phyloP scores from a whole-genome alignment of 257 asterid genomes.

The Verbena officinalis region DNA sequence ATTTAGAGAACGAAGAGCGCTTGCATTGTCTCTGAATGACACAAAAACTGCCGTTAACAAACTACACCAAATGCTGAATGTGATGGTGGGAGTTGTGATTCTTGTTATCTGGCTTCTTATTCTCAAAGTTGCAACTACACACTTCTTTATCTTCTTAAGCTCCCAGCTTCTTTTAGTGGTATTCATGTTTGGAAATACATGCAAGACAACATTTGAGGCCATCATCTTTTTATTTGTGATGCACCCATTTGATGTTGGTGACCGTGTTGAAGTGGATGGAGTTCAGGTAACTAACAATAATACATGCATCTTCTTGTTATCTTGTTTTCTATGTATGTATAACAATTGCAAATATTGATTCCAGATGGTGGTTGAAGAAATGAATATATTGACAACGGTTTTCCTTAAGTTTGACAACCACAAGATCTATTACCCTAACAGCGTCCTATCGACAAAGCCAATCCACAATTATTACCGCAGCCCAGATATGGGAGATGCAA shows the following conservation, averaged over 20 bases:
- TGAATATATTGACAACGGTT: slow-evolving; percentile 74
- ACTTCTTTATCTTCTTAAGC: slow-evolving; percentile 76
- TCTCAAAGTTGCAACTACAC: slow-evolving; percentile 79
- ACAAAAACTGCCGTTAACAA: slow-evolving; percentile 93
- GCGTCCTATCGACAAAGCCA: slow-evolving; percentile 70
- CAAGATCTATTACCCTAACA: slow-evolving; percentile 81
- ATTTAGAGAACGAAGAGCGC: slow-evolving; percentile 88
- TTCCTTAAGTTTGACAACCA: slow-evolving; percentile 76
- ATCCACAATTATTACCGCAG: slow-evolving; percentile 85
- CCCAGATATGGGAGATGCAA: slow-evolving; percentile 90
- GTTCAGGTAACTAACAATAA: slow-evolving; percentile 84
- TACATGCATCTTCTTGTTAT: too few species aligned
- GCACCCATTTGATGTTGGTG: too few species aligned
- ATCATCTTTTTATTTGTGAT: slow-evolving; percentile 89
- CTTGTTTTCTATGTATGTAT: too few species aligned
- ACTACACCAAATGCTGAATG: slow-evolving; percentile 83
- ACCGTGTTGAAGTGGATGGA: slow-evolving; percentile 86
- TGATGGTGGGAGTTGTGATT: slow-evolving; percentile 54
- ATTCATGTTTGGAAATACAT: slow-evolving; percentile 91
- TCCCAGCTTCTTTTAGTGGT: slow-evolving; percentile 86
- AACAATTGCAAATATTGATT: too few species aligned
- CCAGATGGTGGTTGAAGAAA: too few species aligned
- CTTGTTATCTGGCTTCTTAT: slow-evolving; percentile 75
- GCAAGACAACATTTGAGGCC: slow-evolving; percentile 93
- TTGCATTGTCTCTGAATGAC: slow-evolving; percentile 90